These are phyloP conservation scores for Lactarius psammicola DNA, from an alignment of 768 basidiomycete species.

Conservation along the genomic window DNA sequence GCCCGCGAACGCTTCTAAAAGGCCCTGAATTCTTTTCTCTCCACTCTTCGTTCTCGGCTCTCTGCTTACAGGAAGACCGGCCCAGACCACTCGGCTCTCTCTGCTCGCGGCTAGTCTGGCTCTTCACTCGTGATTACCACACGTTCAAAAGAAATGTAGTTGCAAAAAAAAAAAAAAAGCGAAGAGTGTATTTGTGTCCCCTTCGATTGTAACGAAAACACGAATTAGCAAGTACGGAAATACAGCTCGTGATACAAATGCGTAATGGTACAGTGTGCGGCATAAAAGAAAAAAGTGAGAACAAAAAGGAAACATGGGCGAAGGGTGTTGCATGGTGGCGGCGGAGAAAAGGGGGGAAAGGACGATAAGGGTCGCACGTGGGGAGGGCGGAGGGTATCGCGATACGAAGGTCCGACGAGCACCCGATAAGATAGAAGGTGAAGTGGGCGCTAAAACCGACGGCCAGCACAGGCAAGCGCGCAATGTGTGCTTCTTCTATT, in stretches of 20 bases:
- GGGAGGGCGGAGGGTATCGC: constrained; percentile 5
- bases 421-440: constrained; percentile 1
- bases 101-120: not conserved
- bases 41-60: not conserved
- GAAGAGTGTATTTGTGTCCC: constrained; percentile 7
- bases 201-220: constrained; percentile 16
- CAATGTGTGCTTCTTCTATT: constrained; percentile 17
- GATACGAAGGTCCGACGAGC: constrained; percentile 7
- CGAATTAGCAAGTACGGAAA: constrained; percentile 22
- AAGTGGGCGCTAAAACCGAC: constrained; percentile 19
- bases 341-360: not conserved
- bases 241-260: constrained; percentile 28
- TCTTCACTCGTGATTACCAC: not conserved
- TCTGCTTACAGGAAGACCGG: not conserved
- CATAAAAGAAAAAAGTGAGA: constrained; percentile 6
- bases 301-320: not conserved
- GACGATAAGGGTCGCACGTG: constrained; percentile 8
- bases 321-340: not conserved
- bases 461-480: constrained; percentile 10
- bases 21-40: constrained; percentile 12
- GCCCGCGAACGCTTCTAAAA: constrained; percentile 6
- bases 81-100: not conserved
- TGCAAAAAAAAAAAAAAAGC: not conserved
- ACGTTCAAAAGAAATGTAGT: too few relatives aligned
- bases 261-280: constrained; percentile 26